Evolutionary conservation across 768 basidiomycete genomes (phyloP), one percentile per base, ranked within the genome.

Genomic region (Cubamyces lactineus): DNA sequence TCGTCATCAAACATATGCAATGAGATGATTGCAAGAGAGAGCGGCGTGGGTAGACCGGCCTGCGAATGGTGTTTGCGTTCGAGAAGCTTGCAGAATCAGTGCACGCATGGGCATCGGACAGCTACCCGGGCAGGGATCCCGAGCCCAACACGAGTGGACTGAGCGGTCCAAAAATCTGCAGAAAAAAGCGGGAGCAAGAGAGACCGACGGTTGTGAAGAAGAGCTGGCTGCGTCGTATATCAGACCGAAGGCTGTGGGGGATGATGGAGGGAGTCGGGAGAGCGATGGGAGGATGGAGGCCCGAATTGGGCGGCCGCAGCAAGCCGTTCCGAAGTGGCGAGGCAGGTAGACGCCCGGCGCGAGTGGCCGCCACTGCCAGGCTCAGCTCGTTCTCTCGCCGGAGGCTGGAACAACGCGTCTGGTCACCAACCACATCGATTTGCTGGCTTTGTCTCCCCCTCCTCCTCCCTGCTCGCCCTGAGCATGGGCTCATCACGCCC

Each of bases 401-500:
- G 46, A 53, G 47, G 50, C 34, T 47, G 62, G 48, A 48, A 55
- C 62, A 47, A 62, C 56, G 59, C 59, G 59, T 57, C 48, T 53
- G 30, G 51, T 43, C 49, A 63, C 42, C 57, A 51, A 61, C 66
- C 62, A 60, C 59, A 67, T 64, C 62, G 66, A 63, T 62, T 46
- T 59, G 61, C 61, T 64, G 63, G 66, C 55, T 54, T 59, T 57
- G 42, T 57, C 34, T 11, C 64, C 58, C 58, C 59, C 61, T 54
- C 67, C 53, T 41, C 45, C 58, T 34, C 54, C 61, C 65, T 43
- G 68, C 67, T 70, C 71, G 62, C 62, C 51, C 56, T 65, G 69
- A 65, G 71, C 68, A 62, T 57, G 71, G 71, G 71, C 68, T 62
- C 59, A 46, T 34, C 60, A 57, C 52, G 64, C 64, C 64, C 67